Percentiles rank a stretch among this genome's conserved stretches.
These are phyloP conservation scores for Penicillium sclerotigenum DNA, from an alignment of 2,329 filamentous ascomycete species.

Conservation along the genomic window DNA sequence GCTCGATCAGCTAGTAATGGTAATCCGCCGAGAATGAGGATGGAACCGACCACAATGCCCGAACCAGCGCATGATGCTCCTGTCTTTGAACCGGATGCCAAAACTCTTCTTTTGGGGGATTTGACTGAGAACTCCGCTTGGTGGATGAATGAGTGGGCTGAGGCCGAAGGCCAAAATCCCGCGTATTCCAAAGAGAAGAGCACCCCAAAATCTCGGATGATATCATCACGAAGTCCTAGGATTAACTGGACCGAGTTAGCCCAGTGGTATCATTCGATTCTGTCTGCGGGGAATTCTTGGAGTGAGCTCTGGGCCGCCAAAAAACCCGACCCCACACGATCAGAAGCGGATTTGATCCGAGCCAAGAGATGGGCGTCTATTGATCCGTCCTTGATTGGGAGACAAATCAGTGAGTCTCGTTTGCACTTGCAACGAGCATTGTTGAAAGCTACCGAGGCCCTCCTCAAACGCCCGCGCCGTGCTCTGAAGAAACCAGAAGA, in stretches of 20 bases:
- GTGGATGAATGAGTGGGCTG: conserved; percentile 66
- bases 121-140: conserved; percentile 77
- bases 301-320: conserved; percentile 57
- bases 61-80: conserved; percentile 35
- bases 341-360: conserved; percentile 21
- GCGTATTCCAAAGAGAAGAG: conserved; percentile 35
- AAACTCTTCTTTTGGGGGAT: conserved; percentile 69
- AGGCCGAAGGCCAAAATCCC: conserved; percentile 32
- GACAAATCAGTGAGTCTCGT: conserved; percentile 59
- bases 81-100: conserved; percentile 67
- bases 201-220: conserved; percentile 33
- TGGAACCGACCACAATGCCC: conserved; percentile 31
- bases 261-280: conserved; percentile 70
- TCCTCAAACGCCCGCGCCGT: conserved; percentile 75
- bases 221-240: conserved; percentile 61
- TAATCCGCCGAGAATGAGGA: conserved; percentile 34
- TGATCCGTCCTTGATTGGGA: conserved; percentile 48
- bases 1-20: conserved; percentile 47
- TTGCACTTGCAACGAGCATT: conserved; percentile 66
- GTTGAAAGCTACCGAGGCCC: conserved; percentile 72
- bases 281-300: conserved; percentile 69
- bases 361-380: conserved; percentile 42
- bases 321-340: conserved; percentile 33
- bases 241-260: conserved; percentile 71
- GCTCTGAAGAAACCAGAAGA: conserved; percentile 66